Conservation (phyloP, 2,329 filamentous ascomycete genomes). For the Ceratocystis alfenasii region DNA sequence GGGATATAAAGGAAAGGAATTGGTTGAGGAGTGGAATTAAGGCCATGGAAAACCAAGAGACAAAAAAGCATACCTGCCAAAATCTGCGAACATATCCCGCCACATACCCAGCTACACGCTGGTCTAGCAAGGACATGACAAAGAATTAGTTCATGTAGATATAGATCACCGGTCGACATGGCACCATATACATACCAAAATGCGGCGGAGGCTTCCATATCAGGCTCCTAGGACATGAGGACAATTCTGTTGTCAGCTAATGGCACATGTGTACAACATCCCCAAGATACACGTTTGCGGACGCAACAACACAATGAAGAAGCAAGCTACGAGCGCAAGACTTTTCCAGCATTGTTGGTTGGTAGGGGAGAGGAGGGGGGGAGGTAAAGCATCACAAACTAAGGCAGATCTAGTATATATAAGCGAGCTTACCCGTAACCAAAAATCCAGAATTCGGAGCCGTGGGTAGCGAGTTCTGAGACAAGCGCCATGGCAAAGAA, state of each 20-base stretch:
- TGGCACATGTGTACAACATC: too few relatives aligned
- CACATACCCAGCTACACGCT: slow-evolving; percentile 77
- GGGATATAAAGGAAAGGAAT: background rate
- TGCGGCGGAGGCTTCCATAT: slow-evolving; percentile 98
- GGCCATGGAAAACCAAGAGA: background rate
- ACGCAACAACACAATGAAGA: too few relatives aligned
- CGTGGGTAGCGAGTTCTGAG: slow-evolving; percentile 28
- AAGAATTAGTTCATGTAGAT: background rate
- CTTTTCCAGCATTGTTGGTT: too few relatives aligned
- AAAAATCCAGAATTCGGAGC: slow-evolving; percentile 82
- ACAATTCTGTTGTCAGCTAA: too few relatives aligned
- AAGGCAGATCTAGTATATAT: background rate
- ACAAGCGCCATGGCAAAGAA: slow-evolving; percentile 31
- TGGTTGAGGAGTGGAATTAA: background rate
- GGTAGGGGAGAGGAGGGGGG: slow-evolving; percentile 1
- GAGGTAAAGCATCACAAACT: background rate
- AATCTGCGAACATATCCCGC: slow-evolving; percentile 89
- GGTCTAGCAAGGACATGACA: slow-evolving; percentile 43
- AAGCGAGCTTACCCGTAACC: slow-evolving; percentile 66
- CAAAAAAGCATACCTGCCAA: slow-evolving; percentile 72
- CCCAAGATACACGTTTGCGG: too few relatives aligned
- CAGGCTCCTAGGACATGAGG: slow-evolving; percentile 48
- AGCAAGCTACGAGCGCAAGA: too few relatives aligned
- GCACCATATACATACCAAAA: slow-evolving; percentile 60
- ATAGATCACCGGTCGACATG: background rate